A percentile compares a stretch with the other conserved stretches of the same genome.
Evolutionary conservation across 352 stramenopile species (phyloP).

Genomic region (Phytophthora pistaciae): DNA sequence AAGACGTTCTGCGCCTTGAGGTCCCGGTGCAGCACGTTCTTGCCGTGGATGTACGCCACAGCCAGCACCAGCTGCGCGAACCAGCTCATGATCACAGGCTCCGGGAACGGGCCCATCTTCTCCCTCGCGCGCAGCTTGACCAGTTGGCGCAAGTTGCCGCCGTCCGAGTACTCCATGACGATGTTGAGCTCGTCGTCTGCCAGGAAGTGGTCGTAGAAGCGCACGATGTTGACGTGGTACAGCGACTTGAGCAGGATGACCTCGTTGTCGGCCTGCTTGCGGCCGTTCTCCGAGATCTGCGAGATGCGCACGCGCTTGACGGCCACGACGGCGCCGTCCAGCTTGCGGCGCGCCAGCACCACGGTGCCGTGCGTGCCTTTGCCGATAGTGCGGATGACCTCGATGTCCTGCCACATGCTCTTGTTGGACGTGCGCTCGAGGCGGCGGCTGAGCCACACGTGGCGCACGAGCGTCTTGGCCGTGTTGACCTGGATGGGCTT

Average conservation of each 20-base stretch:
- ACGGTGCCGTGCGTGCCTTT: slow-evolving; percentile 90
- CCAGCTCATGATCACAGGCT: slow-evolving; percentile 89
- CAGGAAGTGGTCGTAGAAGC: slow-evolving; percentile 92
- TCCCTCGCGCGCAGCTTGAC: slow-evolving; percentile 81
- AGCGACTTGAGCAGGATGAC: slow-evolving; percentile 91
- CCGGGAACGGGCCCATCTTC: slow-evolving; percentile 86
- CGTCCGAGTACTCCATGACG: slow-evolving; percentile 90
- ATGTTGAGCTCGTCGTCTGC: slow-evolving; percentile 90
- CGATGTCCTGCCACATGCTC: slow-evolving; percentile 87
- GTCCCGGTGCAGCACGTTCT: slow-evolving; percentile 90
- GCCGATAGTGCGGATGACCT: slow-evolving; percentile 88
- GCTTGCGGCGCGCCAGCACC: slow-evolving; percentile 75
- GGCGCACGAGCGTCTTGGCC: slow-evolving; percentile 89
- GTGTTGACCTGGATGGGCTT: slow-evolving; percentile 93
- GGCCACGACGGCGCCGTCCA: slow-evolving; percentile 84
- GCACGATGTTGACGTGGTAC: slow-evolving; percentile 92
- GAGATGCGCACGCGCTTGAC: slow-evolving; percentile 87
- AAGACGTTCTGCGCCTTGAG: slow-evolving; percentile 92
- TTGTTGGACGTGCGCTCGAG: slow-evolving; percentile 73
- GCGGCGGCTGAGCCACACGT: slow-evolving; percentile 86
- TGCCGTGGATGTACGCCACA: slow-evolving; percentile 90
- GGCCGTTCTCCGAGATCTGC: slow-evolving; percentile 84
- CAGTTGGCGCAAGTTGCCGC: slow-evolving; percentile 85
- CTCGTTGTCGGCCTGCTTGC: slow-evolving; percentile 90
- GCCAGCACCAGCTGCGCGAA: slow-evolving; percentile 88